phyloP scores from a whole-genome alignment of 148 eudicot genomes.

The Cornus suecica region DNA sequence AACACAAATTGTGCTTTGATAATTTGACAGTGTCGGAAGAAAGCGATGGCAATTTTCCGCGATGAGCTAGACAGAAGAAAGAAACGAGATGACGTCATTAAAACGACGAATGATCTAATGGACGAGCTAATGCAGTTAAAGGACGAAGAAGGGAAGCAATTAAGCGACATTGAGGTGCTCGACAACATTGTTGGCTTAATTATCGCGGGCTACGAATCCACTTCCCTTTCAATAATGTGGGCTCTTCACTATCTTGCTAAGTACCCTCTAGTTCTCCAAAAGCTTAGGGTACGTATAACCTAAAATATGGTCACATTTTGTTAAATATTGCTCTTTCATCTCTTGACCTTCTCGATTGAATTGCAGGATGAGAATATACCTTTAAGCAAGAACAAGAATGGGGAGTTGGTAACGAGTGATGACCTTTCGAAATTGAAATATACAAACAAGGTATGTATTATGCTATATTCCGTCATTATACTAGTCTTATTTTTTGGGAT shows the following conservation, averaged over 20 bases:
- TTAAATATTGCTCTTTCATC: not conserved
- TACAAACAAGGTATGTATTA: constrained; percentile 20
- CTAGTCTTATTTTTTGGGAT: too few species aligned
- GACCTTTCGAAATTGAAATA: constrained; percentile 19
- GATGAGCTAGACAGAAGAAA: constrained; percentile 22
- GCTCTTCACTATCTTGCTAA: too few species aligned
- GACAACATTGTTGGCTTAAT: constrained; percentile 27
- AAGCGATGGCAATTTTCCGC: constrained; percentile 18
- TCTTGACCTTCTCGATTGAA: not conserved
- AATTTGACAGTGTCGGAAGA: constrained; percentile 26
- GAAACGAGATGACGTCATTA: not conserved
- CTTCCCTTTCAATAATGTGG: too few species aligned
- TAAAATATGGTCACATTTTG: not conserved
- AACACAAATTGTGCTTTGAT: too few species aligned
- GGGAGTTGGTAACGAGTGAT: constrained; percentile 23
- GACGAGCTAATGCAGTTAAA: constrained; percentile 26
- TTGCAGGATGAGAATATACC: constrained; percentile 25
- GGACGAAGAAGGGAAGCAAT: constrained; percentile 24
- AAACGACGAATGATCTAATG: constrained; percentile 19
- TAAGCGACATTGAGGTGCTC: constrained; percentile 28
- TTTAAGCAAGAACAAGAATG: constrained; percentile 16
- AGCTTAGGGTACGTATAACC: constrained; percentile 31
- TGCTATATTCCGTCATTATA: too few species aligned
- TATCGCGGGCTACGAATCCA: constrained; percentile 27
- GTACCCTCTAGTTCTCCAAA: constrained; percentile 37